phyloP scores from a whole-genome alignment of 768 basidiomycete species.

The Brasilioporus rufonigricans region DNA sequence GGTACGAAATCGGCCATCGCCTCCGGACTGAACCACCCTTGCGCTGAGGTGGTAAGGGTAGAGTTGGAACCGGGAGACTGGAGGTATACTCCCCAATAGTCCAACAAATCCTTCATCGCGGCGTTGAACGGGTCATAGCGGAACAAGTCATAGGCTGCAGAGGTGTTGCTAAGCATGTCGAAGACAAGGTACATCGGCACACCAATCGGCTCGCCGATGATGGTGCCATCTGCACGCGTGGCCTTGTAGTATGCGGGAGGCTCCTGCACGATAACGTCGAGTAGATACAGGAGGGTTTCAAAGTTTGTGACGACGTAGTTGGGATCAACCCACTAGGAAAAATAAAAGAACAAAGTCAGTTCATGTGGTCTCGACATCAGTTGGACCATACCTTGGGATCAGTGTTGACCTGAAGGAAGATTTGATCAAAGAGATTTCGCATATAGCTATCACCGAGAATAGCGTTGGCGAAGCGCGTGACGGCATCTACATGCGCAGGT shows the following conservation, averaged over 20 bases:
- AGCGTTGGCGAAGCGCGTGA: background rate
- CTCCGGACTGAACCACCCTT: background rate
- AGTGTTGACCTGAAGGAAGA: conserved; percentile 3
- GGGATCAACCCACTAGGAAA: background rate
- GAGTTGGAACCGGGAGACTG: background rate
- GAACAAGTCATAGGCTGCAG: conserved; percentile 18
- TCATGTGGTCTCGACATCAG: background rate
- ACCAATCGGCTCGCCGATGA: conserved; percentile 19
- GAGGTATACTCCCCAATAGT: conserved; percentile 3
- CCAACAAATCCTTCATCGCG: background rate
- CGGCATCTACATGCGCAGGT: background rate
- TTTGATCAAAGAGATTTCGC: background rate
- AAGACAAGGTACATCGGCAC: conserved; percentile 16
- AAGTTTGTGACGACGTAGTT: background rate
- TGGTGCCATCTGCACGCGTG: background rate
- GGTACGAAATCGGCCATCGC: background rate
- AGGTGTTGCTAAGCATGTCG: conserved; percentile 22
- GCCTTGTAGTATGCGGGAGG: conserved; percentile 5
- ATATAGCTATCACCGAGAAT: background rate
- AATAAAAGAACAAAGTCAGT: background rate
- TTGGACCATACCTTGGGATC: background rate
- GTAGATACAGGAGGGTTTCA: background rate
- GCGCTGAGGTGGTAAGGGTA: background rate
- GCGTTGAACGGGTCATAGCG: conserved; percentile 2
- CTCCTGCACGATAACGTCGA: background rate